These are phyloP conservation scores for Silene uniflora DNA, from an alignment of 148 eudicot species.

Conservation along the genomic window DNA sequence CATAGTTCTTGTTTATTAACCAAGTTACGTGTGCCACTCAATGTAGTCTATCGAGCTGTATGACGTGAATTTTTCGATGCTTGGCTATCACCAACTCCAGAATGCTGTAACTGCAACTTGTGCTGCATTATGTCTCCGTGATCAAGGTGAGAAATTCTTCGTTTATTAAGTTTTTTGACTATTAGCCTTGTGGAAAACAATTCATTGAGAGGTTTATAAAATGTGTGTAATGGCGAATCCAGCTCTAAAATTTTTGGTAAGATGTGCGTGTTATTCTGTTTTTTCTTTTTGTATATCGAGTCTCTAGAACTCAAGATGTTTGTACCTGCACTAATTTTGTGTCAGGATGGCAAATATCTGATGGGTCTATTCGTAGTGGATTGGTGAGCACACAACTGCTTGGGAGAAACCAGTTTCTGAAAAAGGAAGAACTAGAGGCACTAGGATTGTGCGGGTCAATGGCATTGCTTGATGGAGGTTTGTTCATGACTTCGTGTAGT, in stretches of 20 bases:
- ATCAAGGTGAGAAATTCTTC: constrained; percentile 50
- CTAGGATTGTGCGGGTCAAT: constrained; percentile 60
- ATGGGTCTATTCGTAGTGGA: no score
- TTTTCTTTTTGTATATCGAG: no score
- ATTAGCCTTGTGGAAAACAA: no score
- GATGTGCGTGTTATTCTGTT: no score
- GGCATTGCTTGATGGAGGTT: constrained; percentile 88
- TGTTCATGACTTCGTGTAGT: constrained; percentile 12
- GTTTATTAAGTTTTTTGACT: no score
- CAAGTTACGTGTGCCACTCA: neutral
- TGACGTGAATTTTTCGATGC: constrained; percentile 63
- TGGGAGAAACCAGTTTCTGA: constrained; percentile 82
- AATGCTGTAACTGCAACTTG: constrained; percentile 90
- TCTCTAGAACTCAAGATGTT: no score
- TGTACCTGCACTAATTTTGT: no score
- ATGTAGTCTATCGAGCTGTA: constrained; percentile 48
- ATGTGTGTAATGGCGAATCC: no score
- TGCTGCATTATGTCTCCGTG: constrained; percentile 73
- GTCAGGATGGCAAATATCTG: no score
- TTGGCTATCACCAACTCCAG: constrained; percentile 85
- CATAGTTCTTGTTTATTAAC: neutral
- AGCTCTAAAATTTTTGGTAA: no score
- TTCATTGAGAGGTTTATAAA: no score
- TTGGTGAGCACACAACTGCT: no score
- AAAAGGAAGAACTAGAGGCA: constrained; percentile 48